phyloP scores from a whole-genome alignment of 2,329 filamentous ascomycete genomes.

The Monosporascus sp. region DNA sequence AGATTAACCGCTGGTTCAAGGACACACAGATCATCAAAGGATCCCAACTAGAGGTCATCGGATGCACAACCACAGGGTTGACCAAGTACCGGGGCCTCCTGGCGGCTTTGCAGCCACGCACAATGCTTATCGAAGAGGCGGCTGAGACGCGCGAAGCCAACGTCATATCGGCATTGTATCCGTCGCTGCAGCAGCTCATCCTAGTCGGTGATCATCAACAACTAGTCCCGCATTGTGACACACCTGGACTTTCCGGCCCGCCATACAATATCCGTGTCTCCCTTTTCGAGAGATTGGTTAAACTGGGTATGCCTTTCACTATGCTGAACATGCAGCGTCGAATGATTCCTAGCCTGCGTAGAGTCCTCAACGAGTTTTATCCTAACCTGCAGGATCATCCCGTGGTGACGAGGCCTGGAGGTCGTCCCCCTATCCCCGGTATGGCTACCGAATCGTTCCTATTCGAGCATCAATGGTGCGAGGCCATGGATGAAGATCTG shows the following conservation, averaged over 20 bases:
- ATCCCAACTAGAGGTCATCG: conserved; percentile 47
- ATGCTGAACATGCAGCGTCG: conserved; percentile 64
- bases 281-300: conserved; percentile 75
- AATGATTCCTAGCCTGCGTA: conserved; percentile 43
- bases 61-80: conserved; percentile 72
- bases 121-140: conserved; percentile 74
- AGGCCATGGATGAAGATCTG: conserved; percentile 56
- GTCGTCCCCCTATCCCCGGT: conserved; percentile 39
- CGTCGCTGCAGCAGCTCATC: conserved; percentile 48
- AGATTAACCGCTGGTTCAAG: conserved; percentile 53
- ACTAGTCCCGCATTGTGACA: conserved; percentile 63
- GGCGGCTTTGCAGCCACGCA: conserved; percentile 57
- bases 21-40: conserved; percentile 42
- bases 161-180: conserved; percentile 46
- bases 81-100: conserved; percentile 74
- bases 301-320: conserved; percentile 57
- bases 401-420: conserved; percentile 27
- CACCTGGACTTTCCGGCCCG: conserved; percentile 50
- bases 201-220: conserved; percentile 77
- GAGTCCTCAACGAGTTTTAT: conserved; percentile 45
- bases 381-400: conserved; percentile 39
- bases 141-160: conserved; percentile 69
- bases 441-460: conserved; percentile 39
- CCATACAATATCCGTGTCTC: conserved; percentile 69
- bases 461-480: conserved; percentile 56